These are phyloP conservation scores for Heimioporus sp. DNA, from an alignment of 768 basidiomycete species.

Conservation along the genomic window DNA sequence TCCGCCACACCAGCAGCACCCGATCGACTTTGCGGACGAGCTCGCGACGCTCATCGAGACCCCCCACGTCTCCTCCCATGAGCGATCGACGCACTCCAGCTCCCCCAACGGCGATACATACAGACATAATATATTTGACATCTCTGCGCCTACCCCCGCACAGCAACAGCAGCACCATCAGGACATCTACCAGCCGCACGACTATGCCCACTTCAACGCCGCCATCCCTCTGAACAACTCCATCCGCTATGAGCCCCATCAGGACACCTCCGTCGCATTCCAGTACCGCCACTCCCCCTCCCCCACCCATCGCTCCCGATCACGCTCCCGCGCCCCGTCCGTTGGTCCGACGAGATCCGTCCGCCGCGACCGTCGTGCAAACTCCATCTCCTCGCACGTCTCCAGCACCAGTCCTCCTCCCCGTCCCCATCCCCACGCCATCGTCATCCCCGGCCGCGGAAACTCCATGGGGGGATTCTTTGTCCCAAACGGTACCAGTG, in stretches of 20 bases:
- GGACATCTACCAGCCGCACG: conserved; percentile 26
- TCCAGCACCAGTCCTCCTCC: conserved; percentile 51
- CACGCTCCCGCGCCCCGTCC: conserved; percentile 35
- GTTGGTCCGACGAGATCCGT: conserved; percentile 53
- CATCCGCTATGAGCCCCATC: conserved; percentile 49
- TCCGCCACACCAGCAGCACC: conserved; percentile 11
- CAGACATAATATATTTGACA: conserved; percentile 62
- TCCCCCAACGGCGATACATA: conserved; percentile 41
- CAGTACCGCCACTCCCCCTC: conserved; percentile 29
- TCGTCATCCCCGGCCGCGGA: conserved; percentile 58
- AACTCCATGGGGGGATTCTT: conserved; percentile 33
- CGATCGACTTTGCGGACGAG: conserved; percentile 67
- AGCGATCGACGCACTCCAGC: conserved; percentile 43
- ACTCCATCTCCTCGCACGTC: conserved; percentile 56
- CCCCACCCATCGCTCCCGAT: conserved; percentile 43
- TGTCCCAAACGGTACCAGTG: conserved; percentile 23
- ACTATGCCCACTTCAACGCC: conserved; percentile 45
- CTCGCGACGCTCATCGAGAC: conserved; percentile 57
- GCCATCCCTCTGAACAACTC: conserved; percentile 42
- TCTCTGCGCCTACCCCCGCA: conserved; percentile 44
- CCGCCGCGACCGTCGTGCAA: conserved; percentile 53
- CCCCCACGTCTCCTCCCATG: conserved; percentile 33
- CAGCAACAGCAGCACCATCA: too few relatives aligned
- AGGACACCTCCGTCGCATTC: conserved; percentile 27
- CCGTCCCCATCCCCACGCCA: conserved; percentile 56